A percentile compares a stretch with the other conserved stretches of the same genome.
Conservation (phyloP, 2,329 filamentous ascomycete species). For the Aureobasidium sp. region DNA sequence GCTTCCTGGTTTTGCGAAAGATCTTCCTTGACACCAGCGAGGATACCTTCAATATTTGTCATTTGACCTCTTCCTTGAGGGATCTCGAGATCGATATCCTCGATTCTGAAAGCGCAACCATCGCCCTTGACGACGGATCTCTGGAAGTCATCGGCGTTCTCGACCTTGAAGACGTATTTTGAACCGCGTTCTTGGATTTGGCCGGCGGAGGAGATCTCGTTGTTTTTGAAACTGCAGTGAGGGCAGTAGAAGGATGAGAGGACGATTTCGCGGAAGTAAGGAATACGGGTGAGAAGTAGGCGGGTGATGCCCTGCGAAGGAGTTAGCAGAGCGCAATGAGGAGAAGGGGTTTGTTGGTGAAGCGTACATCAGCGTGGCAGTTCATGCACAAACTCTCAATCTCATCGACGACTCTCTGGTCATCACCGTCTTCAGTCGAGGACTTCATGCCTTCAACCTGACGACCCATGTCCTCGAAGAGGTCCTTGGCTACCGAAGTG, state of each 20-base stretch:
- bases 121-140: conserved; percentile 96
- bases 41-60: conserved; percentile 91
- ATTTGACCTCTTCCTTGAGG: conserved; percentile 91
- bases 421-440: conserved; percentile 39
- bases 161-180: conserved; percentile 85
- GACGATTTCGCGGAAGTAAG: conserved; percentile 97
- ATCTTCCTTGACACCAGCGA: conserved; percentile 82
- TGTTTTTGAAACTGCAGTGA: conserved; percentile 90
- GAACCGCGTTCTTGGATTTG: conserved; percentile 91
- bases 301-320: conserved; percentile 76
- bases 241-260: conserved; percentile 97
- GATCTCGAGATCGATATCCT: conserved; percentile 94
- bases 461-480: conserved; percentile 59
- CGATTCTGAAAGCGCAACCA: conserved; percentile 84
- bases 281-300: conserved; percentile 90
- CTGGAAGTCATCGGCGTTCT: conserved; percentile 76
- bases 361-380: conserved; percentile 53
- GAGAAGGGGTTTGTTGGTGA: background rate
- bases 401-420: conserved; percentile 57
- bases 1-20: conserved; percentile 84
- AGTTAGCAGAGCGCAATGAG: background rate
- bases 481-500: conserved; percentile 45
- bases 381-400: conserved; percentile 63
- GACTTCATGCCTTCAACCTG: conserved; percentile 47
- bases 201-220: conserved; percentile 93